These are phyloP conservation scores for Quercus berberidifolia DNA, from an alignment of 306 rosid species.

Conservation along the genomic window DNA sequence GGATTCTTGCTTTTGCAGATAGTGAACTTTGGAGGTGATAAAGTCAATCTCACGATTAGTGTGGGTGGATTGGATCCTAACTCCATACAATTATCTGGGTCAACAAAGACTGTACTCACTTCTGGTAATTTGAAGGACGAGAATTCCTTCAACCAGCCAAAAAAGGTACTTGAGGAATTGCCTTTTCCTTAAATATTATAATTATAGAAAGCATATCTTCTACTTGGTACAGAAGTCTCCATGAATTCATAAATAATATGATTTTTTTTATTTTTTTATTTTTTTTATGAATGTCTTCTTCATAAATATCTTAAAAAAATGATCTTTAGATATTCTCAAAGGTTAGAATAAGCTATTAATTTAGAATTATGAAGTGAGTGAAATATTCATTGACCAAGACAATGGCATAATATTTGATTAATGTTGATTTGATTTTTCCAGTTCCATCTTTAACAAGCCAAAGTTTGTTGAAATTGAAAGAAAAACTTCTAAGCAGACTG, in stretches of 20 bases:
- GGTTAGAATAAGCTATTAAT: not conserved
- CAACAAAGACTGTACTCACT: slow-evolving; percentile 58
- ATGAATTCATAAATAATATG: not conserved
- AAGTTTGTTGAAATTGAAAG: not conserved
- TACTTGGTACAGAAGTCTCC: not conserved
- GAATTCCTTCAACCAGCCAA: slow-evolving; percentile 71
- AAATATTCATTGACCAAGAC: too few relatives aligned
- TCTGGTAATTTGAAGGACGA: slow-evolving; percentile 74
- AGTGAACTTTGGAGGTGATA: slow-evolving; percentile 67
- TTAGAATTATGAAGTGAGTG: too few relatives aligned
- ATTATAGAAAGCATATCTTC: not conserved
- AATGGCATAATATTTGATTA: too few relatives aligned
- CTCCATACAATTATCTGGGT: slow-evolving; percentile 39
- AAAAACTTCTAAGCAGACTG: not conserved
- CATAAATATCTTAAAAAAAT: not conserved
- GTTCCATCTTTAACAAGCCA: not conserved
- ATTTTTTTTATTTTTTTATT: not conserved
- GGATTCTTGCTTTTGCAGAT: slow-evolving; percentile 45
- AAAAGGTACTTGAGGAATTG: slow-evolving; percentile 48
- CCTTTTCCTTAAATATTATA: not conserved
- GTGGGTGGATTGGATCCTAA: slow-evolving; percentile 48
- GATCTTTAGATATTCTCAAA: not conserved
- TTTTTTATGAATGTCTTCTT: not conserved
- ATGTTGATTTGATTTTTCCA: not conserved
- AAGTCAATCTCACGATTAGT: slow-evolving; percentile 50